These are phyloP conservation scores for Scheffersomyces segobiensis DNA, from an alignment of 1,139 yeast species.

Conservation along the genomic window DNA sequence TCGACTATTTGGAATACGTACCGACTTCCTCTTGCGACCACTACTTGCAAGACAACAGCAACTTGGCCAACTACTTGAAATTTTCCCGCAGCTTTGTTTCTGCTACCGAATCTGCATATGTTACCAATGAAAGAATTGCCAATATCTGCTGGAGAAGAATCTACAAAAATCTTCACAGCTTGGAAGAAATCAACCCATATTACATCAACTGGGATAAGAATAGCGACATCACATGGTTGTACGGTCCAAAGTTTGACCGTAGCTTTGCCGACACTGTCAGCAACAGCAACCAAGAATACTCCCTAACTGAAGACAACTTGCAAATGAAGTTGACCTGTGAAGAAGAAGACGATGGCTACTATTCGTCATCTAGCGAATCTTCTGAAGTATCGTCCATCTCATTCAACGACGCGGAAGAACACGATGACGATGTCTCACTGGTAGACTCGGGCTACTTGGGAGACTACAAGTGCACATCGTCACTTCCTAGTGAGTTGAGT, in stretches of 20 bases:
- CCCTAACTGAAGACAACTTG: background rate
- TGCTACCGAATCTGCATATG: slow-evolving; percentile 1
- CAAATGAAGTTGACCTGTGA: slow-evolving; percentile 1
- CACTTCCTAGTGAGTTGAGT: background rate
- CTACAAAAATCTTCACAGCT: slow-evolving; percentile 30
- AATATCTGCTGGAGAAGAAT: slow-evolving; percentile 48
- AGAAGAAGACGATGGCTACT: slow-evolving; percentile 6
- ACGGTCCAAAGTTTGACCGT: slow-evolving; percentile 37
- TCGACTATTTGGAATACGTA: slow-evolving; percentile 31
- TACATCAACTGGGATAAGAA: slow-evolving; percentile 45
- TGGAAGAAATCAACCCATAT: slow-evolving; percentile 34
- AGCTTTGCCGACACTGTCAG: background rate
- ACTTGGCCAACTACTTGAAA: slow-evolving; percentile 11
- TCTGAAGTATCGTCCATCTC: background rate
- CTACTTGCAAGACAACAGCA: slow-evolving; percentile 13
- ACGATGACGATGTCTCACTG: slow-evolving; percentile 8
- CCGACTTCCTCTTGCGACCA: slow-evolving; percentile 6
- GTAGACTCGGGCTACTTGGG: slow-evolving; percentile 16
- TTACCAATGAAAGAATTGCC: slow-evolving; percentile 25
- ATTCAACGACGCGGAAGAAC: background rate
- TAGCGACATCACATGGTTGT: slow-evolving; percentile 48
- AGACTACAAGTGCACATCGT: slow-evolving; percentile 6
- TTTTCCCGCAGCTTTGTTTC: background rate
- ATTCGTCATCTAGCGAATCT: slow-evolving; percentile 6
- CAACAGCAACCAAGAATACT: background rate